phyloP scores from a whole-genome alignment of 345 rosid genomes.

The Rhizophora mangle region DNA sequence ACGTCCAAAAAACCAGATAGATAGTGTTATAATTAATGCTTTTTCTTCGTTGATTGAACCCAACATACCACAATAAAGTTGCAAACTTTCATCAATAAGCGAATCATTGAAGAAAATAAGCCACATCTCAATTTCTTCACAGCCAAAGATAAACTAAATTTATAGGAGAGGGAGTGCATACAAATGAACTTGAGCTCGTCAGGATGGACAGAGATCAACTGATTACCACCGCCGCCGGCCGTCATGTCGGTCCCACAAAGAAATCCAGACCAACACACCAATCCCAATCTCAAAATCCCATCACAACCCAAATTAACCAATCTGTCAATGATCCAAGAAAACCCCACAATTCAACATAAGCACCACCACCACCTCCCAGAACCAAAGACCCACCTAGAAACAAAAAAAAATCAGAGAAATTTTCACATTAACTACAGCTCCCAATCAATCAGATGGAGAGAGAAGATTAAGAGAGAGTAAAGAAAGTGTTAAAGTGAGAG shows the following conservation, averaged over 20 bases:
- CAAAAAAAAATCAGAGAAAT: neutral
- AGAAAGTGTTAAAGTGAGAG: neutral
- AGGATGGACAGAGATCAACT: constrained; percentile 85
- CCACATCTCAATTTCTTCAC: too few species aligned
- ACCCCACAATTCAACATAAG: neutral
- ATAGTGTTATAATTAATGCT: too few species aligned
- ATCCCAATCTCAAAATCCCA: constrained; percentile 16
- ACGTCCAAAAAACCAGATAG: too few species aligned
- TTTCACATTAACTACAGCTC: neutral
- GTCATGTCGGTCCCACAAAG: constrained; percentile 38
- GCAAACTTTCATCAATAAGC: too few species aligned
- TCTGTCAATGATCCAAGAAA: too few species aligned
- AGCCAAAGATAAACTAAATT: too few species aligned
- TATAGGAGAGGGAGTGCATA: constrained; percentile 24
- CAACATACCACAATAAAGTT: too few species aligned
- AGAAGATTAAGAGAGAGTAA: neutral
- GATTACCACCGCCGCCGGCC: constrained; percentile 57
- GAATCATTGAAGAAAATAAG: too few species aligned
- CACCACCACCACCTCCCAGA: neutral
- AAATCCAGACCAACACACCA: neutral
- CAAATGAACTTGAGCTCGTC: constrained; percentile 83
- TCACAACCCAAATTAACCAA: constrained; percentile 11
- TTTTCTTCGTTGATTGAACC: too few species aligned
- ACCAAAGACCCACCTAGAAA: too few species aligned
- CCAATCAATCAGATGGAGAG: neutral